Conservation (phyloP, 176 grass and related monocot species). For the Areca catechu region DNA sequence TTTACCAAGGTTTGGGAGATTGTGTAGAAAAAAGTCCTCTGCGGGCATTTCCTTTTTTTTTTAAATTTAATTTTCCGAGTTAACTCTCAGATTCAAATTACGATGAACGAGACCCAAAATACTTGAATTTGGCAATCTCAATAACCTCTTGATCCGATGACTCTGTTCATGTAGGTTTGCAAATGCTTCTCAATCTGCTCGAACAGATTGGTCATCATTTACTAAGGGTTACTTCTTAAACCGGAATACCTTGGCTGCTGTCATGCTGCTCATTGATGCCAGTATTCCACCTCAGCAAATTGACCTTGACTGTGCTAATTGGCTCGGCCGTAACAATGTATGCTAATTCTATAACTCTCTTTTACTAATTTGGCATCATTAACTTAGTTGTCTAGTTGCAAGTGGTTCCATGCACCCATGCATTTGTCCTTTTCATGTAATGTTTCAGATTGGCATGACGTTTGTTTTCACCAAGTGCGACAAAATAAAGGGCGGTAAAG, state of each 20-base stretch:
- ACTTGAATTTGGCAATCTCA: background rate
- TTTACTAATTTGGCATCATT: no score
- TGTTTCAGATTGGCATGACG: constrained; percentile 67
- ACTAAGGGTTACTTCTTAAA: constrained; percentile 95
- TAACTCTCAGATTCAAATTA: no score
- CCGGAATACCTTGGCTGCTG: constrained; percentile 68
- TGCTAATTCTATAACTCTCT: constrained; percentile 3
- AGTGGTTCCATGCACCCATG: background rate
- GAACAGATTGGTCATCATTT: constrained; percentile 89
- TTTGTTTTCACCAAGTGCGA: constrained; percentile 99
- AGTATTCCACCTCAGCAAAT: constrained; percentile 81
- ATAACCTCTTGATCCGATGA: background rate
- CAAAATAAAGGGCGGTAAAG: constrained; percentile 74
- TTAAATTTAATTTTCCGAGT: no score
- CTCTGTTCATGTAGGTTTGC: constrained; percentile 53
- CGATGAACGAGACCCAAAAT: background rate
- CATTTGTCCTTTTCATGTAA: background rate
- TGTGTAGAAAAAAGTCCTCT: no score
- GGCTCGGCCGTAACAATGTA: constrained; percentile 95
- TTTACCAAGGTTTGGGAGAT: no score
- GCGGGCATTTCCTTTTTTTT: no score
- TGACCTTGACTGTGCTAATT: constrained; percentile 90
- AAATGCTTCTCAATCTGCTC: constrained; percentile 53
- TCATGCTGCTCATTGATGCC: constrained; percentile 79
- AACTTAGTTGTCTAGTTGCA: no score